Evolutionary conservation across 192 early-diverging fungal genomes (phyloP).

Genomic region (Chytriomyces confervae): DNA sequence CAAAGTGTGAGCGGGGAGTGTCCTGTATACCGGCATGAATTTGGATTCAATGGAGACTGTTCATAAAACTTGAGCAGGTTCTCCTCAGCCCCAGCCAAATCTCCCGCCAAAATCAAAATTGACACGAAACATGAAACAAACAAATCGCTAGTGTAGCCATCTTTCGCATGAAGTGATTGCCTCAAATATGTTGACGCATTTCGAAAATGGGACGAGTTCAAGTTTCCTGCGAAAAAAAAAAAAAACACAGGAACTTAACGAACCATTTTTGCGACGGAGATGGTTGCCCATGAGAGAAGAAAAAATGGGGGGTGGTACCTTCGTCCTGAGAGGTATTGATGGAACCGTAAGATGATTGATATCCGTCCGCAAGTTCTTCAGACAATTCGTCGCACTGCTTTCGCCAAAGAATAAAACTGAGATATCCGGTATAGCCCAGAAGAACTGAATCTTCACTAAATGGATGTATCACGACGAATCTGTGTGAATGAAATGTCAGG

Average conservation of each 20-base stretch:
- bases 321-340: too few relatives aligned
- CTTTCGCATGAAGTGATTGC: neutral
- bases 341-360: neutral
- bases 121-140: constrained; percentile 9
- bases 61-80: neutral
- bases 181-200: neutral
- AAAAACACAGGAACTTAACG: neutral
- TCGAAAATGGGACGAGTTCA: constrained; percentile 1
- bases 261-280: too few relatives aligned
- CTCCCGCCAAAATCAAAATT: neutral
- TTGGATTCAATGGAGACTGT: neutral
- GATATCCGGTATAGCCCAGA: constrained; percentile 10
- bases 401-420: constrained; percentile 14
- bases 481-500: neutral
- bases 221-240: neutral
- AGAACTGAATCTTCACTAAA: constrained; percentile 9
- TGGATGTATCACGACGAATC: neutral
- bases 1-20: neutral
- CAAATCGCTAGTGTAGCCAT: neutral
- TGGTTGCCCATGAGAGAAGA: too few relatives aligned
- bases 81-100: neutral
- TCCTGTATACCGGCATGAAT: neutral
- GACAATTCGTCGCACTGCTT: neutral
- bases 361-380: neutral
- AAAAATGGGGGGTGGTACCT: too few relatives aligned